phyloP scores from a whole-genome alignment of 768 basidiomycete genomes.

The Phanerodontia chrysosporium region DNA sequence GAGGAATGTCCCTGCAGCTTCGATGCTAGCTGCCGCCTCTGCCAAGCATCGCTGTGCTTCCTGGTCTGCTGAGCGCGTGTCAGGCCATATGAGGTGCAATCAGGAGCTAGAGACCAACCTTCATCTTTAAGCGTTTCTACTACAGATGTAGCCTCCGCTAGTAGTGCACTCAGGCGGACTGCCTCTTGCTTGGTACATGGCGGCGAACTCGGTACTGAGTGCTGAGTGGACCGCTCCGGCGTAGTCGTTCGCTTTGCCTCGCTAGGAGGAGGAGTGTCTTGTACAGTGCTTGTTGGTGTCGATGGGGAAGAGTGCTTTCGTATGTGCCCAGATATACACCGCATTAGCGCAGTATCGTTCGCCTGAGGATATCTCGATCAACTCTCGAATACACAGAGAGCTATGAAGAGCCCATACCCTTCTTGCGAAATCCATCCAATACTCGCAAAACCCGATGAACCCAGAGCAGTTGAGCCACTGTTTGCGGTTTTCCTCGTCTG shows the following conservation, averaged over 20 bases:
- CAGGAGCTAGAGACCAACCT: background rate
- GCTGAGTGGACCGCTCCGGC: background rate
- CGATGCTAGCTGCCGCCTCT: background rate
- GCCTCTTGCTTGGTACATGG: background rate
- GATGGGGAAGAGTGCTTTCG: background rate
- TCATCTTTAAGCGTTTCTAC: background rate
- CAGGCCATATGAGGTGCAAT: background rate
- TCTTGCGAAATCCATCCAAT: conserved; percentile 66
- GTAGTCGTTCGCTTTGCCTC: background rate
- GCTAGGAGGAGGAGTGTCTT: background rate
- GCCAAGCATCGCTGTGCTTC: background rate
- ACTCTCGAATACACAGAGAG: no score
- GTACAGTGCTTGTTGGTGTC: background rate
- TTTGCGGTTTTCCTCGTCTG: conserved; percentile 21
- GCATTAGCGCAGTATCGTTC: conserved; percentile 34
- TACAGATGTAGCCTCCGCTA: conserved; percentile 8
- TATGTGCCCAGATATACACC: conserved; percentile 1
- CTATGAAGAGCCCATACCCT: conserved; percentile 29
- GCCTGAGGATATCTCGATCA: conserved; percentile 29
- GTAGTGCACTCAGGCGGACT: conserved; percentile 1
- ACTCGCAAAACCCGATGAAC: conserved; percentile 66
- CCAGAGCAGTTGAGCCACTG: conserved; percentile 45
- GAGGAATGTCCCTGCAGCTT: background rate
- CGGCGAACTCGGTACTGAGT: background rate
- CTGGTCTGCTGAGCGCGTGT: background rate